Evolutionary conservation across 352 stramenopile species (phyloP).

Genomic region (Globisporangium abappressorium): DNA sequence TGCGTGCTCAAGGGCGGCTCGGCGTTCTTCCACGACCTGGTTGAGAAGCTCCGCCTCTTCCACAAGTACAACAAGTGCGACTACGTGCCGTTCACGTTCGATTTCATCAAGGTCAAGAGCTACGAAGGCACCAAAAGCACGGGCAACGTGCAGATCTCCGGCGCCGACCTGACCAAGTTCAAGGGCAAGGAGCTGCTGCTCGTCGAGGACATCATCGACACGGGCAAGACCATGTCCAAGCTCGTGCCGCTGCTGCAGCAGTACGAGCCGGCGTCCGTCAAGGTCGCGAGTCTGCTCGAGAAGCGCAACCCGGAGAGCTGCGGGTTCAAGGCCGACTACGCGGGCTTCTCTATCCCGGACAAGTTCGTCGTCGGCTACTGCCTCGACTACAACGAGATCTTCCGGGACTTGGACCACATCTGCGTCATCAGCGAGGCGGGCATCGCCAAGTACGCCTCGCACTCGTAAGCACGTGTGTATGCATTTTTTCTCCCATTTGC

Average conservation of each 20-base stretch:
- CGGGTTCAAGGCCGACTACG: conserved; percentile 93
- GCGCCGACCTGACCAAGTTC: conserved; percentile 82
- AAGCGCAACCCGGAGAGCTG: conserved; percentile 91
- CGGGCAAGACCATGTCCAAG: conserved; percentile 91
- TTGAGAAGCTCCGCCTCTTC: conserved; percentile 80
- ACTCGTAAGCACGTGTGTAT: conserved; percentile 25
- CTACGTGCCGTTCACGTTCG: conserved; percentile 91
- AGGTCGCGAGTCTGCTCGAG: conserved; percentile 91
- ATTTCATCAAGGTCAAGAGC: conserved; percentile 94
- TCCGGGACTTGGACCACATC: conserved; percentile 94
- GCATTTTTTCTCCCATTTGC: not conserved
- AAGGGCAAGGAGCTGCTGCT: conserved; percentile 91
- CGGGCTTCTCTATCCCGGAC: conserved; percentile 95
- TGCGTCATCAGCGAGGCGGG: conserved; percentile 93
- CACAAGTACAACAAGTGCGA: conserved; percentile 88
- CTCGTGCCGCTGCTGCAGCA: conserved; percentile 86
- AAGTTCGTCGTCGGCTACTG: conserved; percentile 96
- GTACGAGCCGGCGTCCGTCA: conserved; percentile 78
- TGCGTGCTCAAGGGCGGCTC: conserved; percentile 91
- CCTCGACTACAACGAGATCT: conserved; percentile 97
- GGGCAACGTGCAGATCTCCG: conserved; percentile 90
- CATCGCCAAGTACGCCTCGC: conserved; percentile 83
- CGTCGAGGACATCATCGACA: conserved; percentile 98
- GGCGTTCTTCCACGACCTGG: conserved; percentile 88
- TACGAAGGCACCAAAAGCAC: conserved; percentile 92